A percentile compares a stretch with the other conserved stretches of the same genome.
Evolutionary conservation across 176 grass and related monocot species (phyloP).

Genomic region (Elaeis guineensis): DNA sequence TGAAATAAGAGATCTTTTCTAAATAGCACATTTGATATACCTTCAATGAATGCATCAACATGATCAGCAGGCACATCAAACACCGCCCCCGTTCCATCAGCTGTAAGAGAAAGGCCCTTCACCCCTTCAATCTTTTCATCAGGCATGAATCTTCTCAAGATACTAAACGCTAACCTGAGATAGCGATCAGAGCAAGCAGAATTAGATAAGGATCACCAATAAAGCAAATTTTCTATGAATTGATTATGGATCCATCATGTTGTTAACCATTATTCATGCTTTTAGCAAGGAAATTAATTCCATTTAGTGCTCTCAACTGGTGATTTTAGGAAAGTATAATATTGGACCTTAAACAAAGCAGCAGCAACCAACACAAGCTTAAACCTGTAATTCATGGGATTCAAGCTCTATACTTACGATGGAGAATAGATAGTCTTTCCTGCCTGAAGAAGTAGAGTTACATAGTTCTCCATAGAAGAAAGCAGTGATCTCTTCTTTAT

Average conservation of each 20-base stretch:
- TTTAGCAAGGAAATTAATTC: too few species aligned
- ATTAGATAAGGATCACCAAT: too few species aligned
- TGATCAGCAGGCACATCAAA: conserved; percentile 94
- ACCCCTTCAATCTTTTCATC: conserved; percentile 61
- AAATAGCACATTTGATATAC: conserved; percentile 21
- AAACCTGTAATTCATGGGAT: too few species aligned
- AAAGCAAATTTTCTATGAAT: too few species aligned
- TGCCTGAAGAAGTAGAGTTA: conserved; percentile 69
- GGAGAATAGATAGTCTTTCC: conserved; percentile 63
- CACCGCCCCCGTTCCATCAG: conserved; percentile 70
- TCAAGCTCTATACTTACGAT: conserved; percentile 37
- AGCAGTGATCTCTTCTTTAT: conserved; percentile 96
- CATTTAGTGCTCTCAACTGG: too few species aligned
- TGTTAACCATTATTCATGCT: too few species aligned
- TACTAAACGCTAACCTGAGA: conserved; percentile 63
- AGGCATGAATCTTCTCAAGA: conserved; percentile 82
- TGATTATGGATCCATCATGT: too few species aligned
- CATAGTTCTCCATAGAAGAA: conserved; percentile 76
- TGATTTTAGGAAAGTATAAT: too few species aligned
- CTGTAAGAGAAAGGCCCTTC: conserved; percentile 60
- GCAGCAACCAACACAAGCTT: too few species aligned
- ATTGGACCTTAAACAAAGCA: too few species aligned
- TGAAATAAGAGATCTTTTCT: too few species aligned
- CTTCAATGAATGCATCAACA: conserved; percentile 59
- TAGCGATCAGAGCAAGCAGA: too few species aligned